These are phyloP conservation scores for Ceratocystis papillata DNA, from an alignment of 2,329 filamentous ascomycete species.

Conservation along the genomic window DNA sequence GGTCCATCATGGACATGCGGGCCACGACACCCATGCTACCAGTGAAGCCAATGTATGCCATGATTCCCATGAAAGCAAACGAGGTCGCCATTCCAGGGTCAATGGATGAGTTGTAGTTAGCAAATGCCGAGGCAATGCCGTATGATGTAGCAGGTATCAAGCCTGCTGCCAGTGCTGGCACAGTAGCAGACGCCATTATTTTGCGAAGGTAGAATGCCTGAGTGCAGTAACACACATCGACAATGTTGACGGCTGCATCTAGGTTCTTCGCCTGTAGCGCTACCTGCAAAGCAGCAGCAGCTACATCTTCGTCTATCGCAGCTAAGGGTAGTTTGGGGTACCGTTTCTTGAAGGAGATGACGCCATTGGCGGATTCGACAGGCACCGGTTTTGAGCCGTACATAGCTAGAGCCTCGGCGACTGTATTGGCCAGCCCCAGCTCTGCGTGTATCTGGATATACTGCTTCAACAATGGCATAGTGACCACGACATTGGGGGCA, in stretches of 20 bases:
- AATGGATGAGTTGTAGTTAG: slow-evolving; percentile 65
- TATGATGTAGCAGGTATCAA: slow-evolving; percentile 60
- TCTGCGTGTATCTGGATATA: slow-evolving; percentile 70
- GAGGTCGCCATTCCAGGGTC: slow-evolving; percentile 62
- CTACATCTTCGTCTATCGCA: slow-evolving; percentile 60
- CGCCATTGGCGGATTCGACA: slow-evolving; percentile 27
- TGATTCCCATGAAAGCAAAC: slow-evolving; percentile 66
- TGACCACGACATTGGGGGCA: slow-evolving; percentile 70
- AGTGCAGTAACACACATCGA: slow-evolving; percentile 57
- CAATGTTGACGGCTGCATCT: slow-evolving; percentile 62
- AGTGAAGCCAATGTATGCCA: slow-evolving; percentile 74
- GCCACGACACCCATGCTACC: slow-evolving; percentile 74
- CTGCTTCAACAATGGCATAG: slow-evolving; percentile 55
- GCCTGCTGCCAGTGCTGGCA: slow-evolving; percentile 47
- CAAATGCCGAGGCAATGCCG: slow-evolving; percentile 48
- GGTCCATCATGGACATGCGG: slow-evolving; percentile 78
- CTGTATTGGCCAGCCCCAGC: slow-evolving; percentile 60
- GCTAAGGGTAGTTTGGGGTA: slow-evolving; percentile 59
- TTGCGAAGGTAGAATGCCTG: slow-evolving; percentile 58
- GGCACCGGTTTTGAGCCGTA: slow-evolving; percentile 77
- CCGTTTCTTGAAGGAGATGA: slow-evolving; percentile 30
- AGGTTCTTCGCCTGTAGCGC: slow-evolving; percentile 74
- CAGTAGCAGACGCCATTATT: slow-evolving; percentile 50
- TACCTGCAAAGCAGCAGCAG: slow-evolving; percentile 62
- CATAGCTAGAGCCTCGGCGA: slow-evolving; percentile 69